phyloP scores from a whole-genome alignment of 139 green algal species.

The Coccomyxa sp. region DNA sequence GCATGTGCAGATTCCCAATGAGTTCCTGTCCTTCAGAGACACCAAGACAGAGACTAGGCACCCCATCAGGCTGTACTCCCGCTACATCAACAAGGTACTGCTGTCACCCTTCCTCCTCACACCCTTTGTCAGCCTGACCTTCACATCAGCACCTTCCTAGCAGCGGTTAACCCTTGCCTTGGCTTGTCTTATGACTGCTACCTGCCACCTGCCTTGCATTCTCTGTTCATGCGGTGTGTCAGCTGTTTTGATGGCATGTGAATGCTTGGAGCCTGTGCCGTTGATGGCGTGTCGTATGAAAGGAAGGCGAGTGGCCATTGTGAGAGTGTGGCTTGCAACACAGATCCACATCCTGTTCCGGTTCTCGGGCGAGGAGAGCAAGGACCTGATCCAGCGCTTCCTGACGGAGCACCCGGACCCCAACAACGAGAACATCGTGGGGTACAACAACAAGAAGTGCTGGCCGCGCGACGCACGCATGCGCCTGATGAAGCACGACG shows the following conservation, averaged over 20 bases:
- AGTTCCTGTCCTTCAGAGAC: conserved; percentile 95
- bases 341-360: conserved; percentile 77
- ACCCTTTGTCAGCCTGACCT: no score
- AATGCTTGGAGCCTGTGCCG: not conserved
- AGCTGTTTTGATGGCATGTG: no score
- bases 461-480: conserved; percentile 98
- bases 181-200: no score
- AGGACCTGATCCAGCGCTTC: conserved; percentile 94
- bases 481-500: conserved; percentile 99
- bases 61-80: conserved; percentile 95
- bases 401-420: conserved; percentile 99
- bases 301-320: no score
- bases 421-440: conserved; percentile 99
- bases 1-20: conserved; percentile 76
- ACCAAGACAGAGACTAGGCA: conserved; percentile 84
- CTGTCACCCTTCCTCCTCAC: no score
- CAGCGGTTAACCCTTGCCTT: no score
- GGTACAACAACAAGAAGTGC: conserved; percentile 99
- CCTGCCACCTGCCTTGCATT: no score
- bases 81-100: conserved; percentile 85
- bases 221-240: no score
- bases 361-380: conserved; percentile 93
- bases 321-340: no score
- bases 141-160: no score
- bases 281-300: no score